Evolutionary conservation across 225 moss, liverwort and hornwort species (phyloP), one percentile per base, ranked within the genome.

Genomic region (Antitrichia curtipendula): DNA sequence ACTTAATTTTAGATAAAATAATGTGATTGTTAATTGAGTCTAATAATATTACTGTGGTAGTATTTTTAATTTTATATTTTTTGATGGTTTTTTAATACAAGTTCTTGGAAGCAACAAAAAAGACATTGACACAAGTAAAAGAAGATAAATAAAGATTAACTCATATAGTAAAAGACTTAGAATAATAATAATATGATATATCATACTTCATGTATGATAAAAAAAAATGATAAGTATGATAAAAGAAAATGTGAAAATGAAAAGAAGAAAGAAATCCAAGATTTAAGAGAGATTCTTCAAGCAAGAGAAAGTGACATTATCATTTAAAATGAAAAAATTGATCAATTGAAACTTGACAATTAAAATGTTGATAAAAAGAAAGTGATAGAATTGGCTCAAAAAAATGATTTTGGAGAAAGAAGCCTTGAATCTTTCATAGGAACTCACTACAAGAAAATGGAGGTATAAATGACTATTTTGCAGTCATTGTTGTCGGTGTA

Each of bases 231-330:
- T n/a, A 86, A 77, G 41, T 47, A 82, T 40, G 82, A 88, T 63
- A 91, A 84, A 84, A 88, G 87, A 85, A 94, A 90, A 85, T 91
- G 74, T 64, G 69, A 86, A 60, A 45, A 86, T 12, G 91, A 90
- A 61, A 92, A 87, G 45, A 77, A 89, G 9, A 57, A 63, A 32
- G 86, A 90, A 77, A 75, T 89, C 15, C 47, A 38, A 62, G 13
- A 60, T 47, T 91, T 95, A 23, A 84, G 75, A 57, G 62, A 83
- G 50, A 91, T 88, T 80, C 90, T 95, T 77, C 57, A 72, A 56
- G 88, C 90, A 70, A 82, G 54, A 73, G 60, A 88, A 5, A 50
- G 17, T 27, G 78, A 91, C 63, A 84, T 87, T n/a, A 16, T 36
- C 17, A 72, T 31, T 11, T 41, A 45, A 40, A 91, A 85, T 53